Evolutionary conservation across 192 early-diverging fungal genomes (phyloP).

Genomic region (Mortierella alpina): DNA sequence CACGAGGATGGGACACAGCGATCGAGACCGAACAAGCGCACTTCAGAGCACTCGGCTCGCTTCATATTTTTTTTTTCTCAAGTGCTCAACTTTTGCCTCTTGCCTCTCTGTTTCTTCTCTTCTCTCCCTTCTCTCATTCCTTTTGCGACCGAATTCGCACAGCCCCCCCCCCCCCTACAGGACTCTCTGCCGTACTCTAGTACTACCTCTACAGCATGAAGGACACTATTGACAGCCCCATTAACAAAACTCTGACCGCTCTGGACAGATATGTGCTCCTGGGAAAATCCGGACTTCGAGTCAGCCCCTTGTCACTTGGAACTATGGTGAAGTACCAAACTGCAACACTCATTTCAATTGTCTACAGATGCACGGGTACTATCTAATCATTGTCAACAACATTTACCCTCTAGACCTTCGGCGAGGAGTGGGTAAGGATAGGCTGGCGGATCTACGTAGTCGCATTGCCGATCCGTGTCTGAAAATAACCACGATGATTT

Average conservation of each 20-base stretch:
- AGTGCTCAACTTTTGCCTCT: background rate
- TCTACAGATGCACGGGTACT: background rate
- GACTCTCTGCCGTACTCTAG: background rate
- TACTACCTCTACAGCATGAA: conserved; percentile 16
- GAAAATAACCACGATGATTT: background rate
- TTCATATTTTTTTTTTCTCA: background rate
- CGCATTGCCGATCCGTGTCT: background rate
- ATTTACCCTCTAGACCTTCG: conserved; percentile 34
- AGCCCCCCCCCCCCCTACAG: background rate
- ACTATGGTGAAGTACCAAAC: conserved; percentile 34
- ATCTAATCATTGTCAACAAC: background rate
- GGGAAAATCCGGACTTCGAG: conserved; percentile 48
- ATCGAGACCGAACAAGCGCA: background rate
- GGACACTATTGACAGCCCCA: conserved; percentile 30
- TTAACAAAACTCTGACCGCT: conserved; percentile 33
- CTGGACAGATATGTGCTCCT: conserved; percentile 53
- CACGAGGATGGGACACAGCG: background rate
- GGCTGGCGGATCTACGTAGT: background rate
- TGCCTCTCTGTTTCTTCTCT: background rate
- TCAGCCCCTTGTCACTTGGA: conserved; percentile 54
- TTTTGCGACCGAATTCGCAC: background rate
- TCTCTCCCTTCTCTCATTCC: conserved; percentile 2
- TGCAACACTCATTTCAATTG: background rate
- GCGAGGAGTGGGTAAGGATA: conserved; percentile 49
- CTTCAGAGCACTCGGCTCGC: conserved; percentile 25